These are phyloP conservation scores for Waltiozyma sp. DNA, from an alignment of 1,139 yeast species.

Conservation along the genomic window DNA sequence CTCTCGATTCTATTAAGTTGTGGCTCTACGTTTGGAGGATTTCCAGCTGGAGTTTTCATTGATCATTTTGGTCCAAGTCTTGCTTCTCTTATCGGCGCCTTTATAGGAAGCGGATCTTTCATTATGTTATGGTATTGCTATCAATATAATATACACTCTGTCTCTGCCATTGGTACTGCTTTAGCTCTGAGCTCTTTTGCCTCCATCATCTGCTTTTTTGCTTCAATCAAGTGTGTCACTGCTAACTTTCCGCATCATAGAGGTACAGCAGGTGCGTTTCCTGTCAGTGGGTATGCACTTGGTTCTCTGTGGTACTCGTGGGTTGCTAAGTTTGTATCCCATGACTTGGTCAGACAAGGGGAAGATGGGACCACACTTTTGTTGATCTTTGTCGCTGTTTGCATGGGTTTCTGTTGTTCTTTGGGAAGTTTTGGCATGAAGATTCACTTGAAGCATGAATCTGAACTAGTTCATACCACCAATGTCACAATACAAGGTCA, in stretches of 20 bases:
- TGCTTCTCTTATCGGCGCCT: constrained; percentile 44
- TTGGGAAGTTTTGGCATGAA: constrained; percentile 20
- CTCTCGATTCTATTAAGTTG: constrained; percentile 50
- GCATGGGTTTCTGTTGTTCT: constrained; percentile 21
- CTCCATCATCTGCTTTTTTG: constrained; percentile 50
- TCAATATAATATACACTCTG: constrained; percentile 20
- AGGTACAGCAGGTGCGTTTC: constrained; percentile 60
- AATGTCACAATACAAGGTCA: neutral
- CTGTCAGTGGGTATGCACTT: constrained; percentile 48
- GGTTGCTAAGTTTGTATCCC: constrained; percentile 27
- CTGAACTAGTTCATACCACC: neutral
- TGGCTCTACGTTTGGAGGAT: constrained; percentile 60
- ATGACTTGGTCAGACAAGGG: neutral
- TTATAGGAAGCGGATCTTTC: constrained; percentile 31
- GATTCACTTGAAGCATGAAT: constrained; percentile 14
- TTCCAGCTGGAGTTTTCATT: constrained; percentile 56
- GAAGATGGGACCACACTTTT: neutral
- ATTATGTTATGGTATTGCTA: constrained; percentile 27
- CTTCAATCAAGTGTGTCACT: constrained; percentile 59
- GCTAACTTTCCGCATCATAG: constrained; percentile 59
- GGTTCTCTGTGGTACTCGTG: constrained; percentile 28
- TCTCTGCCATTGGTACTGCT: constrained; percentile 33
- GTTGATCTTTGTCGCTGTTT: constrained; percentile 18
- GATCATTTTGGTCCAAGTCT: constrained; percentile 47
- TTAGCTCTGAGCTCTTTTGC: constrained; percentile 52